phyloP scores from a whole-genome alignment of 257 asterid genomes.

The Solanum infundibuliforme region DNA sequence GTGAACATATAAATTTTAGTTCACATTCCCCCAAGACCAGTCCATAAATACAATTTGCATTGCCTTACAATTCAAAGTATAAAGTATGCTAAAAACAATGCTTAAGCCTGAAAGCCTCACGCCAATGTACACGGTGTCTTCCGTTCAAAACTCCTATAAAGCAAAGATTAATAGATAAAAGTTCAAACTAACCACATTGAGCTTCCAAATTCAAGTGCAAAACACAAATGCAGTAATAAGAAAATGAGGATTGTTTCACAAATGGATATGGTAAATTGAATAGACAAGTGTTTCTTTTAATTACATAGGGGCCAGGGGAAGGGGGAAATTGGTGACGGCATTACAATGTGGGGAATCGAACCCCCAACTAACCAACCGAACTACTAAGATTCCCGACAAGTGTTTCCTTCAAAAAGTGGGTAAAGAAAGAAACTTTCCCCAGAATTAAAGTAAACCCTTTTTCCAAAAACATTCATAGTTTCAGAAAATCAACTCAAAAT shows the following conservation, averaged over 20 bases:
- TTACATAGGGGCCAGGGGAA: neutral
- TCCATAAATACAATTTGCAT: neutral
- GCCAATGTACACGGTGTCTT: neutral
- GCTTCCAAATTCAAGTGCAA: neutral
- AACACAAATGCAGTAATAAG: neutral
- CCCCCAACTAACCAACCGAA: neutral
- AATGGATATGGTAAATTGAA: neutral
- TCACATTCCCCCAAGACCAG: neutral
- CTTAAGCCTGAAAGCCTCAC: neutral
- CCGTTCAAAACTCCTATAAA: neutral
- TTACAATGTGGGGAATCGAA: neutral
- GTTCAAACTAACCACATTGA: neutral
- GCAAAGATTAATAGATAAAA: neutral
- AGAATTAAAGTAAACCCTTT: neutral
- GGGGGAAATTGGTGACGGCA: neutral
- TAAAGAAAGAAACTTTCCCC: neutral
- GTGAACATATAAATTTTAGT: neutral
- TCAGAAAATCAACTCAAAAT: neutral
- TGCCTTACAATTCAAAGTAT: neutral
- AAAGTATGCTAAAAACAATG: neutral
- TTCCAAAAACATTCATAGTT: neutral
- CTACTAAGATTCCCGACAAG: neutral
- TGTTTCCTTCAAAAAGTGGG: neutral
- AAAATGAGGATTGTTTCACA: neutral
- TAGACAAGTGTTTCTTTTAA: neutral